These are phyloP conservation scores for Coniferiporia sulphurascens DNA, from an alignment of 1,284 basidiomycete genomes.

Conservation along the genomic window DNA sequence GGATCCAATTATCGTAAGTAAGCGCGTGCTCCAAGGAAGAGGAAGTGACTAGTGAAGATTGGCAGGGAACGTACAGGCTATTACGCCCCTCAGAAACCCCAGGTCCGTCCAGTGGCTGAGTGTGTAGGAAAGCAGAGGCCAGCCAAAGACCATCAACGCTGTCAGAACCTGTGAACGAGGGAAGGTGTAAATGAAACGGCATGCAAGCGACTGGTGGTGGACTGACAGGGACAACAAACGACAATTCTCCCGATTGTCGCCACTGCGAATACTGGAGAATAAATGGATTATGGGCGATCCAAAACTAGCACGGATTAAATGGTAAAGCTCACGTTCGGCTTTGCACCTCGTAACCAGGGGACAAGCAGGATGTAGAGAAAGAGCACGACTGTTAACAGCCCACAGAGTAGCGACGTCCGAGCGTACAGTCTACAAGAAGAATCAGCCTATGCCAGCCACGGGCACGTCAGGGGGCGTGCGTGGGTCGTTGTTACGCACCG, in stretches of 20 bases:
- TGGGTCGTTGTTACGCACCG: slow-evolving; percentile 36
- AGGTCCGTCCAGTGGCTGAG: slow-evolving; percentile 60
- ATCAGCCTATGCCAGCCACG: background rate
- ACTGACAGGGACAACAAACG: slow-evolving; percentile 25
- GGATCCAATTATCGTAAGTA: background rate
- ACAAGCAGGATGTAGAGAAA: slow-evolving; percentile 67
- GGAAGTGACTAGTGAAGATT: slow-evolving; percentile 1
- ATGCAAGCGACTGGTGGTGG: slow-evolving; percentile 44
- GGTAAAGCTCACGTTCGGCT: slow-evolving; percentile 49
- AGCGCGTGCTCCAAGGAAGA: background rate
- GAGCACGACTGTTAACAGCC: slow-evolving; percentile 53
- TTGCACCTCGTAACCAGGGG: slow-evolving; percentile 57
- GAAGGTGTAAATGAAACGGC: slow-evolving; percentile 30
- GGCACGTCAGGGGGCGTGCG: background rate
- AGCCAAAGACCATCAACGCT: slow-evolving; percentile 61
- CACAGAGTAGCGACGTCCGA: slow-evolving; percentile 44
- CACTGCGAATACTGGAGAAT: slow-evolving; percentile 53
- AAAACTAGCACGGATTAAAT: background rate
- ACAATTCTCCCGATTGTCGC: slow-evolving; percentile 38
- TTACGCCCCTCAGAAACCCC: slow-evolving; percentile 55
- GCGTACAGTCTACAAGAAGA: slow-evolving; percentile 42
- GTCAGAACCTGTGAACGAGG: slow-evolving; percentile 41
- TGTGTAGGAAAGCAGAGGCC: slow-evolving; percentile 55
- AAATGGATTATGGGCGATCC: slow-evolving; percentile 5
- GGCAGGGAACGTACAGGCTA: slow-evolving; percentile 48